Evolutionary conservation across 129 eudicot genomes (phyloP).

Genomic region (Chrysanthemum lavandulifolium): DNA sequence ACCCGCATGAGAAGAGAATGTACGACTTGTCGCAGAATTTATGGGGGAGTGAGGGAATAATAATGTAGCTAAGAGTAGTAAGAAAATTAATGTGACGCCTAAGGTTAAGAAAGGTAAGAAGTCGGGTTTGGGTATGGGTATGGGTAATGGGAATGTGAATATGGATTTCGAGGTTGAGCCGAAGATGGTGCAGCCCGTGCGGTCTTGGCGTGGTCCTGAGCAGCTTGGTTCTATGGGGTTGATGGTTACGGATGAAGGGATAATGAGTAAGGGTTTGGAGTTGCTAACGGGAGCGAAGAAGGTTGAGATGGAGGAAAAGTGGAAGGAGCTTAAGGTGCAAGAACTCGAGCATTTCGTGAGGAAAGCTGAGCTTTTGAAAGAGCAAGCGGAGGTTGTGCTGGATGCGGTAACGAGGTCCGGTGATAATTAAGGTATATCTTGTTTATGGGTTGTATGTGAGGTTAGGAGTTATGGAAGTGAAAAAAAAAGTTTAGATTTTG

Average conservation of each 20-base stretch:
- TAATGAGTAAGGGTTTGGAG: constrained; percentile 36
- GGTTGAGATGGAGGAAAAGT: constrained; percentile 39
- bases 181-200: constrained; percentile 18
- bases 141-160: constrained; percentile 12
- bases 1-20: constrained; percentile 53
- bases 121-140: constrained; percentile 18
- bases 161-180: constrained; percentile 10
- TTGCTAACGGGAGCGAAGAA: constrained; percentile 27
- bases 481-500: constrained; percentile 25
- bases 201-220: constrained; percentile 2
- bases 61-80: constrained; percentile 6
- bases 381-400: constrained; percentile 36
- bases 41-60: constrained; percentile 43
- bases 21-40: constrained; percentile 55
- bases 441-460: constrained; percentile 30
- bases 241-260: constrained; percentile 28
- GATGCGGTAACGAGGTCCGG: constrained; percentile 36
- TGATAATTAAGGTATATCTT: constrained; percentile 30
- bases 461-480: constrained; percentile 34
- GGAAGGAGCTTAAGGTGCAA: constrained; percentile 38
- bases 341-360: constrained; percentile 35
- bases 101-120: constrained; percentile 25
- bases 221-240: constrained; percentile 23
- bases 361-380: constrained; percentile 39
- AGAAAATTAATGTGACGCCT: constrained; percentile 26